phyloP scores from a whole-genome alignment of 75 land plant species.

The Sequoiadendron giganteum region DNA sequence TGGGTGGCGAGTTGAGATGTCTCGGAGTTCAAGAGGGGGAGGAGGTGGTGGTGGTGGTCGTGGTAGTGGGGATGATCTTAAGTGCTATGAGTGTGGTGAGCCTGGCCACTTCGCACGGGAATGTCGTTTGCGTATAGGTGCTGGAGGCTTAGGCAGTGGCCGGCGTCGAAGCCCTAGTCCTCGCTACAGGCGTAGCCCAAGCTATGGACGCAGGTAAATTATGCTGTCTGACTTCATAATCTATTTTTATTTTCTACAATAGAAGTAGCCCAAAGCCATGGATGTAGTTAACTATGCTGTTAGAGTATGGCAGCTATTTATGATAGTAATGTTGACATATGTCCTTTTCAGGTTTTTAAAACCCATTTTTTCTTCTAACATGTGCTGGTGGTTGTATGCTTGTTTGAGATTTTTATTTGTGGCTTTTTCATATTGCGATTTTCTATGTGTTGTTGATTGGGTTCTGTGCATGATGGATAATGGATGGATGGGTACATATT shows the following conservation, averaged over 20 bases:
- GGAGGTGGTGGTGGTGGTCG: constrained; percentile 69
- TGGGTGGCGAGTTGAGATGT: constrained; percentile 97
- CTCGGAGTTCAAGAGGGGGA: constrained; percentile 70
- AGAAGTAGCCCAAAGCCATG: constrained; percentile 86
- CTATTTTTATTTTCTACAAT: background rate
- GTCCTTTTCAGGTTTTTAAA: background rate
- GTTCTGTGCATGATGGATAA: background rate
- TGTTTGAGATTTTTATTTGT: background rate
- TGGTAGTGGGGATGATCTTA: constrained; percentile 79
- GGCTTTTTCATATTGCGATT: constrained; percentile 1
- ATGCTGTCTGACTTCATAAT: background rate
- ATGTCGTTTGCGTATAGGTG: constrained; percentile 80
- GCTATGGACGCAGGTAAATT: constrained; percentile 36
- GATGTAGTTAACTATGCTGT: background rate
- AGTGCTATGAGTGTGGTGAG: constrained; percentile 99
- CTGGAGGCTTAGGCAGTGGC: constrained; percentile 73
- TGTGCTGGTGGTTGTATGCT: background rate
- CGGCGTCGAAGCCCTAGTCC: constrained; percentile 76
- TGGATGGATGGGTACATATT: background rate
- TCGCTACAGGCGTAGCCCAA: constrained; percentile 87
- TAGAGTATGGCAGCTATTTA: background rate
- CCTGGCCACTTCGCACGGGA: constrained; percentile 98
- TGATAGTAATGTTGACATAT: background rate
- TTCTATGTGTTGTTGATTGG: background rate
- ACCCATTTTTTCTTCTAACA: background rate